Percentiles rank a stretch among this genome's conserved stretches.
These are phyloP conservation scores for Pythium plurisporium DNA, from an alignment of 352 stramenopile species.

Conservation along the genomic window DNA sequence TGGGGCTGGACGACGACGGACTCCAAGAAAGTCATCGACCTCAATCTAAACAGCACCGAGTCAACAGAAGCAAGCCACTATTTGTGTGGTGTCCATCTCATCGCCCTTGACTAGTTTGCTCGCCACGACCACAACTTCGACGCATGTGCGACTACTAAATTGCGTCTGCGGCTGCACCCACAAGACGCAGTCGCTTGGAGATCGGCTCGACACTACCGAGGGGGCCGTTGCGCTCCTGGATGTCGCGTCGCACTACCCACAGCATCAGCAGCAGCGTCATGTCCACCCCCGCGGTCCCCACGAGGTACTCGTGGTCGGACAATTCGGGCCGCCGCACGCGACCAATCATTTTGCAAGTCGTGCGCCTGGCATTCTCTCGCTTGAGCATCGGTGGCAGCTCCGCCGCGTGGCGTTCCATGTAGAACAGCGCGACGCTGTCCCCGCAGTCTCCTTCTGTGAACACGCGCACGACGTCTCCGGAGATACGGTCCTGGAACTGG, in stretches of 20 bases:
- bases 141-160: too few species aligned
- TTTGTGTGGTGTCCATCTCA: too few species aligned
- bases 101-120: too few species aligned
- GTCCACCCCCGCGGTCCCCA: slow-evolving; percentile 7
- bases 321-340: background rate
- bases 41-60: too few species aligned
- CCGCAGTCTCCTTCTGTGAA: background rate
- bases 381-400: background rate
- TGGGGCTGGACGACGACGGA: too few species aligned
- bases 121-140: too few species aligned
- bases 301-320: background rate
- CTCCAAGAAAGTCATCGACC: too few species aligned
- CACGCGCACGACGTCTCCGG: background rate
- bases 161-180: too few species aligned
- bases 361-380: background rate
- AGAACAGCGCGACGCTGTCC: slow-evolving; percentile 3
- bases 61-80: too few species aligned
- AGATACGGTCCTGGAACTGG: slow-evolving; percentile 7
- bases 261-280: slow-evolving; percentile 13
- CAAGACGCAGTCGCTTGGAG: background rate
- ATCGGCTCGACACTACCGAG: background rate
- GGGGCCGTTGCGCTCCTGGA: background rate
- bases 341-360: slow-evolving; percentile 4
- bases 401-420: background rate
- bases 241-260: slow-evolving; percentile 3